Conservation (phyloP, 495 filamentous ascomycete species). For the Cenococcum geophilum region DNA sequence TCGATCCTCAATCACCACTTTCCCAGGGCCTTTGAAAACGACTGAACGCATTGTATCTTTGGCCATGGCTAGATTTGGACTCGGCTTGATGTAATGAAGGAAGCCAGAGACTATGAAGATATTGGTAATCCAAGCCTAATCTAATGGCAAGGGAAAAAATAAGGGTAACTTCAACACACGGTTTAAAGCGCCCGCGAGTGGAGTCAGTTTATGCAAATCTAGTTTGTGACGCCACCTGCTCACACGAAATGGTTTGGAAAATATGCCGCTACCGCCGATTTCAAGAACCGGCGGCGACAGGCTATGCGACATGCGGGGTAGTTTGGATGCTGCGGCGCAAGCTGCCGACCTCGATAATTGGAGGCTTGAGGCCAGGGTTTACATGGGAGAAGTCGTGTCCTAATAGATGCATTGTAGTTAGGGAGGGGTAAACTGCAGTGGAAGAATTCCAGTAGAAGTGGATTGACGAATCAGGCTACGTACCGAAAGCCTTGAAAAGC, state of each 20-base stretch:
- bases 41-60: conserved; percentile 58
- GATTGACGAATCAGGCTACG: conserved; percentile 6
- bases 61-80: conserved; percentile 25
- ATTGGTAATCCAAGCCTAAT: no score
- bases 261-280: not conserved
- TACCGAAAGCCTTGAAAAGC: not conserved
- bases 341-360: not conserved
- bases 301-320: not conserved
- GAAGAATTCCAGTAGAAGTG: not conserved
- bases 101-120: no score
- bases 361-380: not conserved
- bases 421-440: not conserved
- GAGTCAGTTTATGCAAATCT: not conserved
- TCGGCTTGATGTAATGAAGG: not conserved
- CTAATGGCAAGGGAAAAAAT: no score
- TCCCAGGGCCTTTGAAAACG: conserved; percentile 59
- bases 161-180: no score
- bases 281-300: not conserved
- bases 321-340: not conserved
- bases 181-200: no score
- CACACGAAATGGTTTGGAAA: not conserved
- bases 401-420: not conserved
- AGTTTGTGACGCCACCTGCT: not conserved
- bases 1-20: conserved; percentile 58
- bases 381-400: not conserved